Conservation (phyloP, 140 eudicot species). For the Bidens hawaiensis region DNA sequence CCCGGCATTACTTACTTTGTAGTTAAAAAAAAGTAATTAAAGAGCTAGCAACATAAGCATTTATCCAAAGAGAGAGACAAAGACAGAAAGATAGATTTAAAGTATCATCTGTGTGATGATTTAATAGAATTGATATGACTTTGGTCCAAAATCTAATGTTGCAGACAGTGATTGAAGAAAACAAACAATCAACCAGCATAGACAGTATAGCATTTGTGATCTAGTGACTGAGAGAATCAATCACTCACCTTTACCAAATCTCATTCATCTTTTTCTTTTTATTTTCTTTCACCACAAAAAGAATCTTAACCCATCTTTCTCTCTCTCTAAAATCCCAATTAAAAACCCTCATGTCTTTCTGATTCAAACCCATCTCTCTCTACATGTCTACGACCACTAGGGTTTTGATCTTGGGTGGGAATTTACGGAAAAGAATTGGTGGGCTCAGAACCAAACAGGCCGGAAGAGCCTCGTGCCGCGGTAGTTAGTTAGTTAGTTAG, state of each 20-base stretch:
- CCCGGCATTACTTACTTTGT: too few species aligned
- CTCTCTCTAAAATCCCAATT: too few species aligned
- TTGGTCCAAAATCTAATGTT: conserved; percentile 31
- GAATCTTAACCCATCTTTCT: conserved; percentile 19
- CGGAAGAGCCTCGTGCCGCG: conserved; percentile 93
- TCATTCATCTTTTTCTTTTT: conserved; percentile 2
- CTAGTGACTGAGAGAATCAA: conserved; percentile 7
- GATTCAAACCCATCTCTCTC: conserved; percentile 3
- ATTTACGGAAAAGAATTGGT: conserved; percentile 63
- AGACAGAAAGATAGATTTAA: neutral
- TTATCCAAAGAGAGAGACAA: neutral
- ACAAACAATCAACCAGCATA: too few species aligned
- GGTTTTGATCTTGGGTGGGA: conserved; percentile 42
- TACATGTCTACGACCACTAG: conserved; percentile 49
- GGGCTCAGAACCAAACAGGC: conserved; percentile 94
- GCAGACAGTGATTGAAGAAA: conserved; percentile 12
- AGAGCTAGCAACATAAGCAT: neutral
- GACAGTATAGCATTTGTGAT: conserved; percentile 20
- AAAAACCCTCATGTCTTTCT: too few species aligned
- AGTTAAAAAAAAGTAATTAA: too few species aligned
- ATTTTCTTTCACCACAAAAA: neutral
- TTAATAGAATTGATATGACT: conserved; percentile 18
- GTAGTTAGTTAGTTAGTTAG: conserved; percentile 50
- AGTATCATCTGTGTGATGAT: conserved; percentile 8
- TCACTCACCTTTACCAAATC: conserved; percentile 21